These are phyloP conservation scores for Chamaenerion angustifolium DNA, from an alignment of 345 rosid genomes.

Conservation along the genomic window DNA sequence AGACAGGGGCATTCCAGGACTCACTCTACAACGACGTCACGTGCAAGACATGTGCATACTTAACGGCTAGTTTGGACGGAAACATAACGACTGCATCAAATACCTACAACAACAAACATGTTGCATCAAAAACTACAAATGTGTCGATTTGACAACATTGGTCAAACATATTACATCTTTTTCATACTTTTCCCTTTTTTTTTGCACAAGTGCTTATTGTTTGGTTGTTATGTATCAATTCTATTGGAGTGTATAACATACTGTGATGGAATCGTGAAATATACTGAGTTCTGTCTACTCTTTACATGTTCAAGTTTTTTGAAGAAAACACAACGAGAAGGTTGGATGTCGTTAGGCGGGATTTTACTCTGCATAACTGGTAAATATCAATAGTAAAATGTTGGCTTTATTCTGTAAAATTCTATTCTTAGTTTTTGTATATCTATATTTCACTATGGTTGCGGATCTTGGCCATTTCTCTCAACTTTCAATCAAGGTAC, in stretches of 20 bases:
- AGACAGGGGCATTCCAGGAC: too few relatives aligned
- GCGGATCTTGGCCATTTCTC: too few relatives aligned
- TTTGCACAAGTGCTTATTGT: conserved; percentile 66
- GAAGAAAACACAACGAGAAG: conserved; percentile 62
- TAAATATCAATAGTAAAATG: conserved; percentile 2
- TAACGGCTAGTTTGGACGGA: too few relatives aligned
- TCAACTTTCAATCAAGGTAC: conserved; percentile 81
- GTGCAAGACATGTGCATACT: too few relatives aligned
- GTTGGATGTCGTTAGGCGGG: conserved; percentile 91
- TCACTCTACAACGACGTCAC: too few relatives aligned
- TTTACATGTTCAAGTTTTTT: conserved; percentile 65
- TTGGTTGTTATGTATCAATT: conserved; percentile 78
- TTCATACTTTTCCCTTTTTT: too few relatives aligned
- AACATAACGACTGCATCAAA: too few relatives aligned
- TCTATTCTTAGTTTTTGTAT: neutral
- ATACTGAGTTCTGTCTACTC: conserved; percentile 75
- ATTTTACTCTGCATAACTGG: conserved; percentile 80
- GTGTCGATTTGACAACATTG: too few relatives aligned
- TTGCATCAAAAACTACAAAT: too few relatives aligned
- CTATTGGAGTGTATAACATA: conserved; percentile 68
- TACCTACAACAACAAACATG: too few relatives aligned
- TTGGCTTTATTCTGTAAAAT: neutral
- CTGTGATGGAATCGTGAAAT: conserved; percentile 73
- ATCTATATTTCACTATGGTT: conserved; percentile 43
- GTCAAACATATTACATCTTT: too few relatives aligned